Conservation (phyloP, 2,329 filamentous ascomycete genomes). For the Phyllosticta citriasiana region DNA sequence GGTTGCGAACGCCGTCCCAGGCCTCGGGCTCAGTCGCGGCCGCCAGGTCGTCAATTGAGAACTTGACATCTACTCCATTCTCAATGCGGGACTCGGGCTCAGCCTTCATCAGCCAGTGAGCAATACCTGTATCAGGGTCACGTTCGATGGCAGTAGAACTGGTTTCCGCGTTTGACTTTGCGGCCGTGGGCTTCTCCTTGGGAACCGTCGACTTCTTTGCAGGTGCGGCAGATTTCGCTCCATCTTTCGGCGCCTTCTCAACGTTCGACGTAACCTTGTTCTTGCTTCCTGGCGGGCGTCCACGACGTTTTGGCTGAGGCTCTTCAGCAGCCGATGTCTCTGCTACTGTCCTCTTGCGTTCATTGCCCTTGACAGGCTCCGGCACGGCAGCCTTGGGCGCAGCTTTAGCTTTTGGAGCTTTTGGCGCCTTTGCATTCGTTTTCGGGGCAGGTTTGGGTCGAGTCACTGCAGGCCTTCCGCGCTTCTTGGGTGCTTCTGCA, state of each 20-base stretch:
- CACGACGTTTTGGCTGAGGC: slow-evolving; percentile 5
- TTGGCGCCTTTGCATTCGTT: neutral
- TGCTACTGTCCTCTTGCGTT: neutral
- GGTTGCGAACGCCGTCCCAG: slow-evolving; percentile 65
- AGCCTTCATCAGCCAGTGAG: slow-evolving; percentile 42
- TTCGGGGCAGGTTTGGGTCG: neutral
- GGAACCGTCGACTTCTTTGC: neutral
- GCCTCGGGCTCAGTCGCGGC: slow-evolving; percentile 66
- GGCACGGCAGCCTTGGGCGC: neutral
- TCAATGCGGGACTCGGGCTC: slow-evolving; percentile 79
- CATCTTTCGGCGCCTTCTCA: neutral
- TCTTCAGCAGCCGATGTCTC: slow-evolving; percentile 7
- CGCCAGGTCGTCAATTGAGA: slow-evolving; percentile 84
- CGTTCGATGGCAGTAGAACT: neutral
- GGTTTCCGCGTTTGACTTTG: neutral
- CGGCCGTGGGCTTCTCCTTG: neutral
- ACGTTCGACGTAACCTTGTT: neutral
- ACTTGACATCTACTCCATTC: slow-evolving; percentile 79
- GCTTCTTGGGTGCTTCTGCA: slow-evolving; percentile 17
- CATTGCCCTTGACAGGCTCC: neutral
- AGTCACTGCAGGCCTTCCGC: slow-evolving; percentile 15
- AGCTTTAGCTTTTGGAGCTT: neutral
- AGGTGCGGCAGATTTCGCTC: neutral
- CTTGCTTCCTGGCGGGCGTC: slow-evolving; percentile 2
- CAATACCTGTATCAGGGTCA: slow-evolving; percentile 1